A percentile compares a stretch with the other conserved stretches of the same genome.
These are phyloP conservation scores for Pelargonium nanum DNA, from an alignment of 345 rosid species.

Conservation along the genomic window DNA sequence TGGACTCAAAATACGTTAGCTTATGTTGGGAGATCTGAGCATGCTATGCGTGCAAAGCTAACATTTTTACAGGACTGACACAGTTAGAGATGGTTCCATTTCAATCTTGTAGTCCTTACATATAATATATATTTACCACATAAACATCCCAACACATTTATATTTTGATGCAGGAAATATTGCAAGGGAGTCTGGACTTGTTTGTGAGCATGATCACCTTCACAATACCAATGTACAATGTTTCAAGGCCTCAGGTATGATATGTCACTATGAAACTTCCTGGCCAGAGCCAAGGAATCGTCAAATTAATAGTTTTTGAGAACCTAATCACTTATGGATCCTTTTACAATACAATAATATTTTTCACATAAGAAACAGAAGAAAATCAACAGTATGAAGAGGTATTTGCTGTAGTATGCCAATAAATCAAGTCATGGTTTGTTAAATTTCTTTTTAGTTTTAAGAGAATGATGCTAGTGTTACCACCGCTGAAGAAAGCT, in stretches of 20 bases:
- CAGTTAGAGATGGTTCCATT: constrained; percentile 27
- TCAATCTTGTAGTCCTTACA: background rate
- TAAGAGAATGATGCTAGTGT: background rate
- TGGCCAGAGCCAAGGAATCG: background rate
- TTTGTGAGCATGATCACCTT: constrained; percentile 96
- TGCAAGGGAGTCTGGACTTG: constrained; percentile 91
- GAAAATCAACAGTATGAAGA: background rate
- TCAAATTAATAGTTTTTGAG: background rate
- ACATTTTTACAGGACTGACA: constrained; percentile 87
- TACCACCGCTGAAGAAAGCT: background rate
- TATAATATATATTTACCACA: background rate
- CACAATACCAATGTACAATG: constrained; percentile 94
- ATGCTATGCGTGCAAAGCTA: constrained; percentile 81
- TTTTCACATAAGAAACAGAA: background rate
- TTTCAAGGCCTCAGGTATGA: constrained; percentile 79
- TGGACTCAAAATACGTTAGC: no score
- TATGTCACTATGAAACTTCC: background rate
- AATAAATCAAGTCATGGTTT: background rate
- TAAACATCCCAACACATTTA: background rate
- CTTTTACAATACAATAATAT: background rate
- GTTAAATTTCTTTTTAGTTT: background rate
- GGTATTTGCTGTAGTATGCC: background rate
- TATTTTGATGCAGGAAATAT: constrained; percentile 56
- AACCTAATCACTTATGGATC: background rate
- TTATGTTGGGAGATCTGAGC: constrained; percentile 90